Evolutionary conservation across 768 basidiomycete species (phyloP).

Genomic region (Trametes cingulata): DNA sequence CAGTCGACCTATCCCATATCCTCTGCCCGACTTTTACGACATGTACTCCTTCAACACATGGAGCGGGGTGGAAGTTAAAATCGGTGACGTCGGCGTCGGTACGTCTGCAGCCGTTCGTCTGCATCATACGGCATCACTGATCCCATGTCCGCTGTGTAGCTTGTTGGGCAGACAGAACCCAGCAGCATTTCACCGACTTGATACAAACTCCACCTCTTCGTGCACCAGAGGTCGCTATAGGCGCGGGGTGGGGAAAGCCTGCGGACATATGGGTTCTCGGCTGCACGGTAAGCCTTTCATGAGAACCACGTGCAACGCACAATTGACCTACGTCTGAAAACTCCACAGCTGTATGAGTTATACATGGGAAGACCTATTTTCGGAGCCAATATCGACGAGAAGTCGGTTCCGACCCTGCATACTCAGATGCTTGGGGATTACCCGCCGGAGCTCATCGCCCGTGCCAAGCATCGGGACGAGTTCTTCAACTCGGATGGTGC

Average conservation of each 20-base stretch:
- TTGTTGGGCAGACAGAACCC: background rate
- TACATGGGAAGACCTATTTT: conserved; percentile 3
- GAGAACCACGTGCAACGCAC: background rate
- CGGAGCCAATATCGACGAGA: background rate
- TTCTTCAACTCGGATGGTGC: conserved; percentile 9
- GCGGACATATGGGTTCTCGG: conserved; percentile 16
- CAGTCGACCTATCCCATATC: background rate
- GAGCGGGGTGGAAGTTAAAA: background rate
- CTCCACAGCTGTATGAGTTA: background rate
- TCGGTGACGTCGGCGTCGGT: conserved; percentile 5
- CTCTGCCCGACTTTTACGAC: background rate
- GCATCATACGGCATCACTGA: background rate
- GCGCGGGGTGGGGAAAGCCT: conserved; percentile 16
- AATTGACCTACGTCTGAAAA: background rate
- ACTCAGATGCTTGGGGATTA: conserved; percentile 10
- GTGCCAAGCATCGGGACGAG: background rate
- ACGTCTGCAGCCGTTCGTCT: background rate
- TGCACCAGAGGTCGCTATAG: conserved; percentile 14
- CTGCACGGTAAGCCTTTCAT: conserved; percentile 1
- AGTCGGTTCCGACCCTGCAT: conserved; percentile 10
- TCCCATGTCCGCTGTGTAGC: background rate
- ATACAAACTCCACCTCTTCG: conserved; percentile 11
- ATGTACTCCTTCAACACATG: background rate
- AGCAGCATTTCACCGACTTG: conserved; percentile 6
- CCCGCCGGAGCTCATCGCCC: conserved; percentile 8